Evolutionary conservation across 306 rosid genomes (phyloP), one percentile per base, ranked within the genome.

Genomic region (Vigna mungo): DNA sequence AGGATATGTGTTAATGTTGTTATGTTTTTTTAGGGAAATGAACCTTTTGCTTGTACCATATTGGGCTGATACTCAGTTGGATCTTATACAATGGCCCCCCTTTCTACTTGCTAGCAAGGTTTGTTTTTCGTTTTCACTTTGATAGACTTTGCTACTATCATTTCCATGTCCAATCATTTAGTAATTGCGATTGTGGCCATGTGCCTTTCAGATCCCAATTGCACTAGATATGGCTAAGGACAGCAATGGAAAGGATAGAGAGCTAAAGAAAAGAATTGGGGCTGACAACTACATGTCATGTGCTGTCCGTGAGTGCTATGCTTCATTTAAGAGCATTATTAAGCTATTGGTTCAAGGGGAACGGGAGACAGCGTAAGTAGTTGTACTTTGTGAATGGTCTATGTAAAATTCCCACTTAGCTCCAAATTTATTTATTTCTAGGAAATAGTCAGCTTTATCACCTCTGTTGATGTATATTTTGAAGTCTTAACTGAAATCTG

Each of bases 91-190:
- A 71, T 96, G 99, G 99, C 99, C 99, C 79, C 99, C 98, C 14
- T 96, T 96, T 91, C 86, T 96, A 75, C 99, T 96, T 84, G 99
- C 99, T 62, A 96, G 99, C 93, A 96, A 89, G 98, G 99, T 96
- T 83, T 79, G 84, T 85, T 80, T 76, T 6, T 78, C 73, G 6
- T 65, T 20, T 75, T 37, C 54, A 34, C 56, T 54, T 41, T n/a
- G 15, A 9, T 49, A 30, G 79, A 65, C 21, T 75, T 75, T 79
- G 21, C 46, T 18, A 44, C 77, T 39, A 64, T 52, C 49, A 18
- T 72, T 61, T 79, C 53, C 60, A 25, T 34, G 7, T 17, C 8
- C 67, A 49, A 9, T 70, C 64, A 39, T 36, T 32, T 60, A 58
- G 7, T 80, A 46, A 78, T 76, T 77, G 25, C 72, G 60, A 69